Percentiles rank a stretch among this genome's conserved stretches.
Evolutionary conservation across 1,284 basidiomycete species (phyloP).

Genomic region (Puccinia novopanici): DNA sequence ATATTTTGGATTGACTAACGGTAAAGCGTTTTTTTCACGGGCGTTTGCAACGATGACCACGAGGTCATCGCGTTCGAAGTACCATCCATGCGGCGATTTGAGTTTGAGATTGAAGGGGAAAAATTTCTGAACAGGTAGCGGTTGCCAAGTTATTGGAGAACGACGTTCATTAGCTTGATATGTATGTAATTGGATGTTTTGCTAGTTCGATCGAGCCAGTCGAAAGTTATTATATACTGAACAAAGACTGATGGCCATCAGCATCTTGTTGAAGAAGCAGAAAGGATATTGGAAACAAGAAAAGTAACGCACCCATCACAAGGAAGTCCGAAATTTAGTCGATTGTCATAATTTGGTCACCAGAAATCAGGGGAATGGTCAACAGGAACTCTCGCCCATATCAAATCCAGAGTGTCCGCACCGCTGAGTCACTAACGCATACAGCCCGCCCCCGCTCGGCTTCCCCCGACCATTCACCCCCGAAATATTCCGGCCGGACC

Average conservation of each 20-base stretch:
- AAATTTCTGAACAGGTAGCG: neutral
- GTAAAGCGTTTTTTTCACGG: conserved; percentile 18
- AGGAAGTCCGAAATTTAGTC: neutral
- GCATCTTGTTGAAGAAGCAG: neutral
- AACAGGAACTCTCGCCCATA: neutral
- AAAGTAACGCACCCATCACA: conserved; percentile 2
- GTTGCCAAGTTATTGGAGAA: neutral
- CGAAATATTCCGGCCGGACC: neutral
- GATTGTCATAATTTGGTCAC: neutral
- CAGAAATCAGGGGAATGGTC: neutral
- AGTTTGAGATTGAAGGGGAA: neutral
- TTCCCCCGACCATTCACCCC: neutral
- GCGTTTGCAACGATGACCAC: neutral
- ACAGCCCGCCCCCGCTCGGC: neutral
- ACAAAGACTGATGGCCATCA: neutral
- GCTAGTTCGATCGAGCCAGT: conserved; percentile 16
- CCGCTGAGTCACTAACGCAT: neutral
- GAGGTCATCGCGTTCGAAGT: conserved; percentile 16
- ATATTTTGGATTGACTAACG: conserved; percentile 17
- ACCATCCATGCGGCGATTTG: conserved; percentile 20
- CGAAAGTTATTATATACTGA: neutral
- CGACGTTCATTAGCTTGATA: neutral
- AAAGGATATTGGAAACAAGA: neutral
- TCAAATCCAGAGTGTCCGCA: neutral
- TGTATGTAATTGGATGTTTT: neutral